Base-by-base conservation (phyloP, 2,329 filamentous ascomycete genomes). In the Colletotrichum sansevieriae region DNA sequence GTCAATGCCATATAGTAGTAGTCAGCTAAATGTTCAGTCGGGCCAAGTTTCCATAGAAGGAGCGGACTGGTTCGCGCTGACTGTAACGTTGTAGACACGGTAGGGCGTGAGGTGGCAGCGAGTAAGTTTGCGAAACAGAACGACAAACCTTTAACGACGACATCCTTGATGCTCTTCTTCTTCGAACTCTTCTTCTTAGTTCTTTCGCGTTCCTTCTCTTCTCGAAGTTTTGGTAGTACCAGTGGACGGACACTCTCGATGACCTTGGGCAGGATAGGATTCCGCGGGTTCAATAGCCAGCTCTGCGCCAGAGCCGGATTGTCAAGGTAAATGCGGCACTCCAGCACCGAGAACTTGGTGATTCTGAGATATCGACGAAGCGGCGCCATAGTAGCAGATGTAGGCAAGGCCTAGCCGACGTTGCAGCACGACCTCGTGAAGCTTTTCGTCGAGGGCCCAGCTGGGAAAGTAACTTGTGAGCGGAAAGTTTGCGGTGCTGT, bases 311-410 rank as follows among this genome's bases (percentile, higher is more conserved):
- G 89, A 12, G 91, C 89, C 0, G 96, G 96, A 74, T 95, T 95
- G 72, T 98, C 95, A 54, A 98, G 89, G 80, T 98, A 98, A 73
- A 99, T 96, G 72, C 95, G 94, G 72, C 93, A 94, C 85, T 99
- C 96, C n/a, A 99, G 87, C 37, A 98, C 94, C 4, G 95, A 97
- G 79, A 94, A 93, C 77, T 95, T 95, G 63, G 92, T 95, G 74
- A 98, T 97, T 60, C 95, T 90, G 63, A 98, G 86, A 78, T 98
- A 98, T 74, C 95, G 89, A 68, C 95, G 90, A 55, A 97, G 89
- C 11, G 95, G 95, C 12, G 94, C 92, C 95, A 98, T 98, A 49
- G 25, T 35, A 39, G 13, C 12, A 41, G 56, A 35, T 22, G 13
- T n/a, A 44, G 15, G 15, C 11, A 25, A 20, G 39, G 15, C 37